Percentiles rank a stretch among this genome's conserved stretches.
These are phyloP conservation scores for Trifolium repens DNA, from an alignment of 306 rosid species.

Conservation along the genomic window DNA sequence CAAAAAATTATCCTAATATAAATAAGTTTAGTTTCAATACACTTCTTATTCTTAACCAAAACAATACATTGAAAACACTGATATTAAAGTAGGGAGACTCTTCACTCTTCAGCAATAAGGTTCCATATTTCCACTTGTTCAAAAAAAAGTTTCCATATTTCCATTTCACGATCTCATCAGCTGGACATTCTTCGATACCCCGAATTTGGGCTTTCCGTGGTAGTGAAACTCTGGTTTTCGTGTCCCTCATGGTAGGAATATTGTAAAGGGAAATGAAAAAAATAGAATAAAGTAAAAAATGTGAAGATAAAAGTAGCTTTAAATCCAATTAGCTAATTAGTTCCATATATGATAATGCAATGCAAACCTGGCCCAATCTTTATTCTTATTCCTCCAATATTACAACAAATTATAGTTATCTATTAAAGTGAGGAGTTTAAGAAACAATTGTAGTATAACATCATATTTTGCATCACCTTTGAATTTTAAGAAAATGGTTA, in stretches of 20 bases:
- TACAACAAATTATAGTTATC: background rate
- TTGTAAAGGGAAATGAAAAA: slow-evolving; percentile 35
- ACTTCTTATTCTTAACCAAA: no score
- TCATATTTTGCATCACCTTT: slow-evolving; percentile 15
- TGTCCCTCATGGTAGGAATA: slow-evolving; percentile 70
- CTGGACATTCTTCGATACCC: background rate
- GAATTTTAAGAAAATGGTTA: slow-evolving; percentile 53
- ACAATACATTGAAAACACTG: no score
- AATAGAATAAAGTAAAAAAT: slow-evolving; percentile 47
- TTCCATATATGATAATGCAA: slow-evolving; percentile 31
- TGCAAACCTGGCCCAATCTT: slow-evolving; percentile 49
- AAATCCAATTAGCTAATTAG: slow-evolving; percentile 44
- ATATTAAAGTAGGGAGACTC: background rate
- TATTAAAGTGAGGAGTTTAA: slow-evolving; percentile 36
- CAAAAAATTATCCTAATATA: no score
- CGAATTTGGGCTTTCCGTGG: slow-evolving; percentile 34
- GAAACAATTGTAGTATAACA: slow-evolving; percentile 38
- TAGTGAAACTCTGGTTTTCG: slow-evolving; percentile 63
- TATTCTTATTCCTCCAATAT: slow-evolving; percentile 53
- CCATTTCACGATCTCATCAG: slow-evolving; percentile 7
- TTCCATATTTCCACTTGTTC: background rate
- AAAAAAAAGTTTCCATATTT: no score
- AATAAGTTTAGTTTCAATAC: no score
- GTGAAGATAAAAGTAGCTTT: slow-evolving; percentile 61
- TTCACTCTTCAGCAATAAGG: background rate